phyloP scores from a whole-genome alignment of 2,329 filamentous ascomycete species.

The Xylaria sp. region DNA sequence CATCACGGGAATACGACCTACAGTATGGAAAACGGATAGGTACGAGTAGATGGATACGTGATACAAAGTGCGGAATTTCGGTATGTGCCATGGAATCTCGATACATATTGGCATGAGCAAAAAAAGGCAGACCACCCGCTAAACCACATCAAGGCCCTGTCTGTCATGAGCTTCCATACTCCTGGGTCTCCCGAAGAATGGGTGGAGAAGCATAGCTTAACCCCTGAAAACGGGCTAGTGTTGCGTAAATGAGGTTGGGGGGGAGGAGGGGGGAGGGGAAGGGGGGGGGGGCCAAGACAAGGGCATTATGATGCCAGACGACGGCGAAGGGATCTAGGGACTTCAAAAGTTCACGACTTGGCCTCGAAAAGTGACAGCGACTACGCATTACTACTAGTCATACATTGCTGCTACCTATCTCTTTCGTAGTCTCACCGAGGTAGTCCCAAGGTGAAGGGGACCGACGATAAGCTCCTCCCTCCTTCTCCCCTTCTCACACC shows the following conservation, averaged over 20 bases:
- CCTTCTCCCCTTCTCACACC: too few relatives aligned
- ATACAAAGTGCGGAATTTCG: neutral
- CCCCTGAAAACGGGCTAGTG: slow-evolving; percentile 12
- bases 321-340: too few relatives aligned
- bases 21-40: too few relatives aligned
- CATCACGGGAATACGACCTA: neutral
- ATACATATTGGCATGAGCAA: neutral
- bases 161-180: slow-evolving; percentile 15
- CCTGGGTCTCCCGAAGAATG: slow-evolving; percentile 9
- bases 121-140: neutral
- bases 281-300: neutral
- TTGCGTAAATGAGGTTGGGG: slow-evolving; percentile 1
- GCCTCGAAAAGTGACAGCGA: too few relatives aligned
- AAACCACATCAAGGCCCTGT: slow-evolving; percentile 5
- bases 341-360: too few relatives aligned
- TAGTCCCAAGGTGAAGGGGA: too few relatives aligned
- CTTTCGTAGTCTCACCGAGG: too few relatives aligned
- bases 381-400: too few relatives aligned
- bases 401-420: too few relatives aligned
- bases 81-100: neutral
- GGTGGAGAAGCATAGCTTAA: slow-evolving; percentile 13
- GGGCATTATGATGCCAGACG: too few relatives aligned
- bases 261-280: neutral
- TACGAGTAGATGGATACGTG: too few relatives aligned
- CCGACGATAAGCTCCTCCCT: too few relatives aligned